Conservation (phyloP, 2,329 filamentous ascomycete species). For the Fusarium beomiforme region DNA sequence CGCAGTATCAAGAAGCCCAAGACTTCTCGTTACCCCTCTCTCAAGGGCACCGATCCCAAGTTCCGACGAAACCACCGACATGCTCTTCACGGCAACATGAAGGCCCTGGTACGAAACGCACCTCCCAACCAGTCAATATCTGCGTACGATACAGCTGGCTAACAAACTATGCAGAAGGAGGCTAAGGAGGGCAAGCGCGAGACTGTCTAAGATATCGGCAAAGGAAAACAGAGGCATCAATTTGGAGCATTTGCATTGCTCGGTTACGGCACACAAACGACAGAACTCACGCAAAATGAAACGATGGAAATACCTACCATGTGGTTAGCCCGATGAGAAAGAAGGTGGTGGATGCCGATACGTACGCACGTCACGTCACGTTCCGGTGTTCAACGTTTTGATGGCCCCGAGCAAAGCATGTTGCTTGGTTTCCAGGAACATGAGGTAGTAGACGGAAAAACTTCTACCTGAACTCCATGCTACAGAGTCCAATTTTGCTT, state of each 20-base stretch:
- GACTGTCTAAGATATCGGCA: slow-evolving; percentile 68
- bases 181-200: slow-evolving; percentile 96
- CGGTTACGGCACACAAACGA: slow-evolving; percentile 36
- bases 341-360: slow-evolving; percentile 26
- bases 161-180: slow-evolving; percentile 79
- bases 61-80: slow-evolving; percentile 99
- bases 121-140: slow-evolving; percentile 8
- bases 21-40: slow-evolving; percentile 97
- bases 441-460: slow-evolving; percentile 24
- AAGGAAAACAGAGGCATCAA: slow-evolving; percentile 34
- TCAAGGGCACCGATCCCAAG: slow-evolving; percentile 99
- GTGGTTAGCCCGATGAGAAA: slow-evolving; percentile 33
- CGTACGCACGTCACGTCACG: slow-evolving; percentile 3
- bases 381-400: slow-evolving; percentile 27
- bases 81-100: slow-evolving; percentile 98
- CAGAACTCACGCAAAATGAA: slow-evolving; percentile 40
- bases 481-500: not conserved
- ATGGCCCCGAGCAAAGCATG: slow-evolving; percentile 33
- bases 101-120: slow-evolving; percentile 81
- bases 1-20: slow-evolving; percentile 99
- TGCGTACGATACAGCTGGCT: slow-evolving; percentile 36
- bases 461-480: slow-evolving; percentile 19
- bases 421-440: slow-evolving; percentile 29
- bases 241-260: slow-evolving; percentile 38
- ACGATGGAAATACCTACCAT: slow-evolving; percentile 40